phyloP scores from a whole-genome alignment of 208 protist genomes.

The Acanthamoeba castellanii region DNA sequence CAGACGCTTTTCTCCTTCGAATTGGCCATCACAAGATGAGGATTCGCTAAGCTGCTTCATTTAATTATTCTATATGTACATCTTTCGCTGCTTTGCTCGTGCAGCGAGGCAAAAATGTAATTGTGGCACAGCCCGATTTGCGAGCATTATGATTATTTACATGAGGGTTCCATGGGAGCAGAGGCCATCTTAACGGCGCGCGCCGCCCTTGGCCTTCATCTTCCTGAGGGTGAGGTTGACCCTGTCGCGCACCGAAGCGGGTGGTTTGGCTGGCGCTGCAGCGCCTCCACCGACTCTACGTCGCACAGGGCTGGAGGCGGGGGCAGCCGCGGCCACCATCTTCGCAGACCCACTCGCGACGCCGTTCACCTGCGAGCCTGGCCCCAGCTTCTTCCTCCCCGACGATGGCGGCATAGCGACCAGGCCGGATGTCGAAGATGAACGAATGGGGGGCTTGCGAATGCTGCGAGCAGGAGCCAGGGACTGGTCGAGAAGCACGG shows the following conservation, averaged over 20 bases:
- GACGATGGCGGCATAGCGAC: not conserved
- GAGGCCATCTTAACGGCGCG: not conserved
- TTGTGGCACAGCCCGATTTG: not conserved
- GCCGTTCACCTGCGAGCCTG: not conserved
- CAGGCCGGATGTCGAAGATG: not conserved
- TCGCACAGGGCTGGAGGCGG: not conserved
- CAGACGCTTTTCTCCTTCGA: not conserved
- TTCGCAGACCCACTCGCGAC: not conserved
- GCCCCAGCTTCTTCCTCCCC: not conserved
- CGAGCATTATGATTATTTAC: too few species aligned
- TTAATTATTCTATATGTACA: not conserved
- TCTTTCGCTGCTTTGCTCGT: not conserved
- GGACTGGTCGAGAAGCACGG: not conserved
- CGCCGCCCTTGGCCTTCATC: constrained; percentile 19
- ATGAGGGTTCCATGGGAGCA: not conserved
- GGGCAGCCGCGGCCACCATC: not conserved
- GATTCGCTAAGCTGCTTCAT: not conserved
- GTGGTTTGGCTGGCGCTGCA: not conserved
- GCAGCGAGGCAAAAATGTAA: too few species aligned
- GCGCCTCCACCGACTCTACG: not conserved
- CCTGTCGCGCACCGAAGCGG: constrained; percentile 8
- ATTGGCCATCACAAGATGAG: not conserved
- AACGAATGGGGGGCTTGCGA: not conserved
- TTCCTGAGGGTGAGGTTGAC: constrained; percentile 25
- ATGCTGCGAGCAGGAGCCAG: not conserved